Conservation (phyloP, 2,329 filamentous ascomycete genomes). For the Fragosphaeria purpurea region DNA sequence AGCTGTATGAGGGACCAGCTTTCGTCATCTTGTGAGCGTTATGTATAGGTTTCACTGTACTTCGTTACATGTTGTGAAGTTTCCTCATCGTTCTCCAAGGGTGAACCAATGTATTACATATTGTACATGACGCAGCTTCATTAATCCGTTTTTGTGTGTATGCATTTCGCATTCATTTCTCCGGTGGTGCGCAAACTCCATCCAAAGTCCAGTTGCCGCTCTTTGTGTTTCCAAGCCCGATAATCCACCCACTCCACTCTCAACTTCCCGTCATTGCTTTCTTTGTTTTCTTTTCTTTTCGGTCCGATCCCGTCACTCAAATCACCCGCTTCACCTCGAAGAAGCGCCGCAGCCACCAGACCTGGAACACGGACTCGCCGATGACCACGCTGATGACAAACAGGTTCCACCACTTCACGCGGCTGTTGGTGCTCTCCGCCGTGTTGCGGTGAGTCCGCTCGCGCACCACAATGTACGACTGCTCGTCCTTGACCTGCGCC, state of each 20-base stretch:
- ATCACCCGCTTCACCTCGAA: conserved; percentile 75
- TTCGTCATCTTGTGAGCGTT: not conserved
- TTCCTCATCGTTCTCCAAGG: too few relatives aligned
- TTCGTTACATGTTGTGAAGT: too few relatives aligned
- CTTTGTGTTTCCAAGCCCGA: too few relatives aligned
- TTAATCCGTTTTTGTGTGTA: not conserved
- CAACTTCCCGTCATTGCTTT: too few relatives aligned
- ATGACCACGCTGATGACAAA: conserved; percentile 86
- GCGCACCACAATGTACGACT: conserved; percentile 89
- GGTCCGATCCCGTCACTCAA: conserved; percentile 18
- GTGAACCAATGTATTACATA: too few relatives aligned
- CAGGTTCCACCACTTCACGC: conserved; percentile 99
- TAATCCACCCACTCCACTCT: too few relatives aligned
- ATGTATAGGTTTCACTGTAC: not conserved
- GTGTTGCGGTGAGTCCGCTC: conserved; percentile 97
- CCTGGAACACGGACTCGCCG: conserved; percentile 92
- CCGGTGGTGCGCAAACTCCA: too few relatives aligned
- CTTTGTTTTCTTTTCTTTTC: not conserved
- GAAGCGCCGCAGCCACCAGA: conserved; percentile 98
- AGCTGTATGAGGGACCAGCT: not conserved
- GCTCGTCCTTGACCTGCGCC: conserved; percentile 91
- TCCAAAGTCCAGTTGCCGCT: too few relatives aligned
- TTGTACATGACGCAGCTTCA: too few relatives aligned
- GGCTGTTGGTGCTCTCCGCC: conserved; percentile 91
- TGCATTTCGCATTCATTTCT: not conserved